Evolutionary conservation across 176 grass and related monocot genomes (phyloP).

Genomic region (Rhynchospora tenuis): DNA sequence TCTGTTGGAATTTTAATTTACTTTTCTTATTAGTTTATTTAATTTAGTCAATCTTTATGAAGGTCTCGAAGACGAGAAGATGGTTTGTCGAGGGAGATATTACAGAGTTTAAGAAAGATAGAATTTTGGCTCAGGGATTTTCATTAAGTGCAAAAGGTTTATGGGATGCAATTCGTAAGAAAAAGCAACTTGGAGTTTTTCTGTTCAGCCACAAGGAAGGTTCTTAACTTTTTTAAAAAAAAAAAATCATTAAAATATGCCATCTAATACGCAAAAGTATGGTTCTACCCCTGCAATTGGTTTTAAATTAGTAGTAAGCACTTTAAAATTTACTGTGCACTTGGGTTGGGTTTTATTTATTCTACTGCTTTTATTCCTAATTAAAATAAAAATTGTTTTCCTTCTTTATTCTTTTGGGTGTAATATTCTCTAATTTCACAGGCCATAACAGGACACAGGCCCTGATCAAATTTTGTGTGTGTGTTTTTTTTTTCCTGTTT

Average conservation of each 20-base stretch:
- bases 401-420: too few relatives aligned
- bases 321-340: not conserved
- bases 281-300: not conserved
- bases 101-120: conserved; percentile 17
- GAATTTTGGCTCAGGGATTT: conserved; percentile 24
- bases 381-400: not conserved
- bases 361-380: not conserved
- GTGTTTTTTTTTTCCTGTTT: not conserved
- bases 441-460: conserved; percentile 1
- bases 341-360: not conserved
- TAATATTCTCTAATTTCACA: not conserved
- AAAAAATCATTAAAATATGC: too few relatives aligned
- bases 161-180: conserved; percentile 27
- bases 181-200: conserved; percentile 23
- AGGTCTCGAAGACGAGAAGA: conserved; percentile 22
- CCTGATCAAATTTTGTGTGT: too few relatives aligned
- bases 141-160: conserved; percentile 27
- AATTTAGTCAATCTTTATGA: not conserved
- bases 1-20: conserved; percentile 2
- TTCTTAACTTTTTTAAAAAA: too few relatives aligned
- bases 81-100: conserved; percentile 14
- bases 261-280: not conserved
- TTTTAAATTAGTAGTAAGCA: not conserved
- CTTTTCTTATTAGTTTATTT: not conserved
- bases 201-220: conserved; percentile 13